Evolutionary conservation across 2,329 filamentous ascomycete genomes (phyloP).

Genomic region (Pyrenophora graminea): DNA sequence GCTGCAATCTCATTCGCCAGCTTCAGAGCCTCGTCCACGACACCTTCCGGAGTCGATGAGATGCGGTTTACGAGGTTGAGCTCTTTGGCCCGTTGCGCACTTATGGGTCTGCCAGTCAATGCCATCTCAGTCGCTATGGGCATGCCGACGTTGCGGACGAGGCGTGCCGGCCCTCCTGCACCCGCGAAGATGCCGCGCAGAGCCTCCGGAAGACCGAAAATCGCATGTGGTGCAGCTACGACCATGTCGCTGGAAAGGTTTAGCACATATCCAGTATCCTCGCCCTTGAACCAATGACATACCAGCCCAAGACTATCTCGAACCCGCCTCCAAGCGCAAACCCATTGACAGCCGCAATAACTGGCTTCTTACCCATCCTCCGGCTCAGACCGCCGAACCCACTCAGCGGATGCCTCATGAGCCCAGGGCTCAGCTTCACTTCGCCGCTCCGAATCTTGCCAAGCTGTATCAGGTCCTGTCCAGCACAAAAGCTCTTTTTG

Average conservation of each 20-base stretch:
- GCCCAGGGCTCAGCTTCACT: slow-evolving; percentile 28
- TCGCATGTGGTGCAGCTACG: slow-evolving; percentile 56
- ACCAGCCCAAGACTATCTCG: slow-evolving; percentile 62
- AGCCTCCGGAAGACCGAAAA: slow-evolving; percentile 59
- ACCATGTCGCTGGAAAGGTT: slow-evolving; percentile 53
- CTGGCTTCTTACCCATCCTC: slow-evolving; percentile 62
- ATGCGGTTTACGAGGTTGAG: slow-evolving; percentile 51
- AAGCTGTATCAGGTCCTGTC: slow-evolving; percentile 58
- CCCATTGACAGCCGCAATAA: slow-evolving; percentile 65
- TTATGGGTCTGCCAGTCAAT: slow-evolving; percentile 53
- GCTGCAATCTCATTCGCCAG: slow-evolving; percentile 42
- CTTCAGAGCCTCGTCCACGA: slow-evolving; percentile 45
- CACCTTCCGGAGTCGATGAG: slow-evolving; percentile 38
- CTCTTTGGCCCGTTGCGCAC: slow-evolving; percentile 51
- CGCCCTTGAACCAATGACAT: slow-evolving; percentile 16
- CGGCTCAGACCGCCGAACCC: slow-evolving; percentile 62
- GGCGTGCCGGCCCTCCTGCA: slow-evolving; percentile 57
- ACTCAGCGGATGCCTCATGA: slow-evolving; percentile 48
- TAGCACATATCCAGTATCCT: slow-evolving; percentile 1
- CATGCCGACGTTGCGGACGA: slow-evolving; percentile 55
- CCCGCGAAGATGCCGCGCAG: slow-evolving; percentile 59
- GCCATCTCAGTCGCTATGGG: slow-evolving; percentile 57
- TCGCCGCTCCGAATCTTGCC: slow-evolving; percentile 37
- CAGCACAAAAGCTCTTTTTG: slow-evolving; percentile 59
- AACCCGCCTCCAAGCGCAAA: slow-evolving; percentile 62